These are phyloP conservation scores for Ustulina deusta DNA, from an alignment of 2,329 filamentous ascomycete species.

Conservation along the genomic window DNA sequence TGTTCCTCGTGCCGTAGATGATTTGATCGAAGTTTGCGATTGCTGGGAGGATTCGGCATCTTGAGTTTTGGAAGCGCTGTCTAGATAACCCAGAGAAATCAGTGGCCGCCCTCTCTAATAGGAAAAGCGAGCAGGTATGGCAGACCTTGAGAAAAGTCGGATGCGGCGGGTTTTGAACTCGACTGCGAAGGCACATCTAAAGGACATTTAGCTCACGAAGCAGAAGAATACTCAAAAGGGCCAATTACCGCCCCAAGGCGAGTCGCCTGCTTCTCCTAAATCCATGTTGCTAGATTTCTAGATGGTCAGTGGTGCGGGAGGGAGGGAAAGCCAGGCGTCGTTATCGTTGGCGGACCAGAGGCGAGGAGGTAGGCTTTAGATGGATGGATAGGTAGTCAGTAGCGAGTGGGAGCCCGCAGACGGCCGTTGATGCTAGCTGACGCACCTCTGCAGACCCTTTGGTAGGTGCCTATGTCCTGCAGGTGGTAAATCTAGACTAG, in stretches of 20 bases:
- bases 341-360: constrained; percentile 27
- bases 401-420: constrained; percentile 3
- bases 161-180: constrained; percentile 47
- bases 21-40: constrained; percentile 49
- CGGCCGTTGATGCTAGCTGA: constrained; percentile 32
- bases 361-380: constrained; percentile 18
- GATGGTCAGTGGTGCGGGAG: constrained; percentile 23
- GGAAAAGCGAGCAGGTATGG: constrained; percentile 11
- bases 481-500: no score
- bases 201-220: constrained; percentile 37
- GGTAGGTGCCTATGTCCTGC: constrained; percentile 1
- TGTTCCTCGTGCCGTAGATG: constrained; percentile 44
- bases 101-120: constrained; percentile 23
- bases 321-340: constrained; percentile 22
- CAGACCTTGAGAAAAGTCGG: constrained; percentile 45
- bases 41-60: constrained; percentile 49
- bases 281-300: constrained; percentile 52
- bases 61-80: constrained; percentile 43
- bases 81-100: constrained; percentile 35
- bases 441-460: constrained; percentile 16
- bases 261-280: constrained; percentile 58
- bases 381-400: not conserved
- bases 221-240: constrained; percentile 23
- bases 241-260: constrained; percentile 59
- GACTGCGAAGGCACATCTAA: constrained; percentile 58